phyloP scores from a whole-genome alignment of 495 filamentous ascomycete genomes.

The Tetracladium setigerum region DNA sequence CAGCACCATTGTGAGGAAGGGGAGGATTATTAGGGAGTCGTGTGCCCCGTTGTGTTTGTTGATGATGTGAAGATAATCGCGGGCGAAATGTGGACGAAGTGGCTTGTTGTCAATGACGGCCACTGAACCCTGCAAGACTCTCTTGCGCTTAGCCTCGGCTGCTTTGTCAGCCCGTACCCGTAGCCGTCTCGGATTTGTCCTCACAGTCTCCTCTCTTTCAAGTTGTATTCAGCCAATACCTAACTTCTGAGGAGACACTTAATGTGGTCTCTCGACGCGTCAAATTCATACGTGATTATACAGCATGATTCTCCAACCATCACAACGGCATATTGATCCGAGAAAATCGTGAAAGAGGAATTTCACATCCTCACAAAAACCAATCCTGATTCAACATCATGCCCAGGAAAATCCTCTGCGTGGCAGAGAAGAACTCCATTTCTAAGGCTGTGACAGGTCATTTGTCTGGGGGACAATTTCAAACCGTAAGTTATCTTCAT shows the following conservation, averaged over 20 bases:
- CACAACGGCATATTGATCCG: no score
- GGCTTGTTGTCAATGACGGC: neutral
- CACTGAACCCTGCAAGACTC: neutral
- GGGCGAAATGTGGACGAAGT: neutral
- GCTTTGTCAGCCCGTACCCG: no score
- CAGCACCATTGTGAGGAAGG: conserved; percentile 38
- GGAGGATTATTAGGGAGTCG: neutral
- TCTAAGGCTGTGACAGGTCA: conserved; percentile 89
- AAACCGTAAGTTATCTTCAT: conserved; percentile 49
- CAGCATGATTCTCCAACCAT: neutral
- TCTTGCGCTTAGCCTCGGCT: no score
- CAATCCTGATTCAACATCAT: conserved; percentile 2
- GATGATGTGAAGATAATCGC: neutral
- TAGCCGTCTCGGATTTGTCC: no score
- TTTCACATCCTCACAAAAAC: no score
- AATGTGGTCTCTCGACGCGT: neutral
- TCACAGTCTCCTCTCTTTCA: no score
- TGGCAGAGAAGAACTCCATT: conserved; percentile 96
- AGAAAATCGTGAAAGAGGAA: no score
- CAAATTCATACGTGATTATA: neutral
- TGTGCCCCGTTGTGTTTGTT: neutral
- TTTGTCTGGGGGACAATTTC: conserved; percentile 65
- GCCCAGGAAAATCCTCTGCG: conserved; percentile 56
- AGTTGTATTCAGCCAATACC: no score
- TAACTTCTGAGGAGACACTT: no score